phyloP scores from a whole-genome alignment of 352 stramenopile species.

The Globisporangium spinosum region DNA sequence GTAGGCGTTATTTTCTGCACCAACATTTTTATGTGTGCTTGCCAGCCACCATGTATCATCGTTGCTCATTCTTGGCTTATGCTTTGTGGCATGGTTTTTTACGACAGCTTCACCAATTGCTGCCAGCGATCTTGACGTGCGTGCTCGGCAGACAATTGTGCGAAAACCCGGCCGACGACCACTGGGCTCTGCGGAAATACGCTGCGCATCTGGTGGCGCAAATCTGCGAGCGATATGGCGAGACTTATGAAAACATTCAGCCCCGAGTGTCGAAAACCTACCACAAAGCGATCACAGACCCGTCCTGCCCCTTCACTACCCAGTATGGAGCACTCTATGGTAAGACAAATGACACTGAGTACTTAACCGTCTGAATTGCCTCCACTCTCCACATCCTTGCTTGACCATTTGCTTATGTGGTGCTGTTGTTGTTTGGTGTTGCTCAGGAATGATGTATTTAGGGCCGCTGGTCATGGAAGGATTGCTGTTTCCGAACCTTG shows the following conservation, averaged over 20 bases:
- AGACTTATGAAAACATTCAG: constrained; percentile 92
- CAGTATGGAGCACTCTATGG: constrained; percentile 92
- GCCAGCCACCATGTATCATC: neutral
- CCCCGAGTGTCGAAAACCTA: constrained; percentile 90
- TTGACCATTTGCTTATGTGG: neutral
- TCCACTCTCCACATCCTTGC: neutral
- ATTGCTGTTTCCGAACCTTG: constrained; percentile 89
- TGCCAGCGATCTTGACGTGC: constrained; percentile 91
- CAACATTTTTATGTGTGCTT: neutral
- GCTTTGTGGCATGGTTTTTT: neutral
- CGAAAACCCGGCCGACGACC: constrained; percentile 79
- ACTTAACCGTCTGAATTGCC: neutral
- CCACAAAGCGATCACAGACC: constrained; percentile 82
- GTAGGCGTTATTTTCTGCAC: constrained; percentile 10
- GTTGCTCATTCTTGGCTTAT: neutral
- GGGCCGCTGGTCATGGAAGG: constrained; percentile 91
- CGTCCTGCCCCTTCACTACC: constrained; percentile 75
- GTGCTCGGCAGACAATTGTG: constrained; percentile 90
- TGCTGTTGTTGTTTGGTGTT: neutral
- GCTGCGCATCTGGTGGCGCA: constrained; percentile 74
- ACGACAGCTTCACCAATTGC: constrained; percentile 89
- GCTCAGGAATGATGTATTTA: constrained; percentile 82
- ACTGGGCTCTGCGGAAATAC: constrained; percentile 90
- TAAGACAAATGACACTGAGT: constrained; percentile 11
- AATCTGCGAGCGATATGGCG: constrained; percentile 82